These are phyloP conservation scores for Candida glucosophila DNA, from an alignment of 1,139 yeast genomes.

Conservation along the genomic window DNA sequence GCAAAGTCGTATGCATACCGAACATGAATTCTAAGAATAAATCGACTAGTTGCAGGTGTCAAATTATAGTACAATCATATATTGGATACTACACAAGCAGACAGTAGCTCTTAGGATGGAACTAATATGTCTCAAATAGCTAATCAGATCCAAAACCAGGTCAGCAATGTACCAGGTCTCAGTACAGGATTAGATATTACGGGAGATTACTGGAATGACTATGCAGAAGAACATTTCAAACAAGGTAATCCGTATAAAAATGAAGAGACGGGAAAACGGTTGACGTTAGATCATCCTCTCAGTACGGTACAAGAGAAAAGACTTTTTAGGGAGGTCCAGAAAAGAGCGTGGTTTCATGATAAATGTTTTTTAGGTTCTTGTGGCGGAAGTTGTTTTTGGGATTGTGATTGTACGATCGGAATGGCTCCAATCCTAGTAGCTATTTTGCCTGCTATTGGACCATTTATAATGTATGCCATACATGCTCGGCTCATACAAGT, in stretches of 20 bases:
- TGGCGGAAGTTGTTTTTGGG: conserved; percentile 50
- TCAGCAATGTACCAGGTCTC: conserved; percentile 54
- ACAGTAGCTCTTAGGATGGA: too few species aligned
- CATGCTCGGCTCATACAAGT: conserved; percentile 57
- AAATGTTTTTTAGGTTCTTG: conserved; percentile 72
- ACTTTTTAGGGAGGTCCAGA: conserved; percentile 65
- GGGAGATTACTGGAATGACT: conserved; percentile 57
- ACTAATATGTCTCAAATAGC: too few species aligned
- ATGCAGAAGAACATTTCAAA: conserved; percentile 56
- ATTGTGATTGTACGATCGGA: conserved; percentile 77
- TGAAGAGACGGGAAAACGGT: conserved; percentile 39
- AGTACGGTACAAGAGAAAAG: conserved; percentile 52
- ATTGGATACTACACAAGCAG: too few species aligned
- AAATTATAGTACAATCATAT: too few species aligned
- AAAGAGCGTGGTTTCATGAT: conserved; percentile 80
- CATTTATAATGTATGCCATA: conserved; percentile 66
- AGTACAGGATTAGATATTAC: conserved; percentile 40
- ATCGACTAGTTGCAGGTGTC: too few species aligned
- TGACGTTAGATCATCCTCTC: conserved; percentile 48
- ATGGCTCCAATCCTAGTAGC: conserved; percentile 60
- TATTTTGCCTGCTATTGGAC: conserved; percentile 70
- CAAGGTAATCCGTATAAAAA: conserved; percentile 63
- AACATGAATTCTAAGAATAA: too few species aligned
- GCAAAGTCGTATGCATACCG: too few species aligned
- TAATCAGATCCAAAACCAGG: conserved; percentile 26